phyloP scores from a whole-genome alignment of 179 eudicot genomes.

The Dionaea muscipula region DNA sequence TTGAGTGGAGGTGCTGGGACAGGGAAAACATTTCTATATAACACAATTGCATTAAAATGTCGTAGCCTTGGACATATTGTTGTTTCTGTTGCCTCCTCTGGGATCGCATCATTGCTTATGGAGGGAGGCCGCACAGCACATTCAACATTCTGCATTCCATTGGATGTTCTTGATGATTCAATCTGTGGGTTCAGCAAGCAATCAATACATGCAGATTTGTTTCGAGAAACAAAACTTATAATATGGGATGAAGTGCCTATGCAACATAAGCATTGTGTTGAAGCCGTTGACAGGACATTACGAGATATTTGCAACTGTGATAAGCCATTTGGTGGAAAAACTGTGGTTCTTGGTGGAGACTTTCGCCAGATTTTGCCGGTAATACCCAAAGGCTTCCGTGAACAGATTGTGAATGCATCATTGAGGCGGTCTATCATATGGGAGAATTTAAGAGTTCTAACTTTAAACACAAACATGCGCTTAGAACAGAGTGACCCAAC shows the following conservation, averaged over 20 bases:
- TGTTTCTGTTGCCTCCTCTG: conserved; percentile 2
- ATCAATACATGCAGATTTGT: background rate
- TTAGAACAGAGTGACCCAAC: too few species aligned
- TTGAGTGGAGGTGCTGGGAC: conserved; percentile 13
- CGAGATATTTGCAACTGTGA: too few species aligned
- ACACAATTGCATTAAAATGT: background rate
- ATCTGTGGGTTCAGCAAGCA: conserved; percentile 7
- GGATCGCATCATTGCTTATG: background rate
- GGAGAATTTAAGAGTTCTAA: too few species aligned
- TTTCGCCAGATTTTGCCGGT: too few species aligned
- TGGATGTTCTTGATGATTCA: background rate
- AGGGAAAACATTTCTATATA: conserved; percentile 8
- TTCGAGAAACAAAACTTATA: background rate
- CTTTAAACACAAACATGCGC: too few species aligned
- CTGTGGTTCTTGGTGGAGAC: too few species aligned
- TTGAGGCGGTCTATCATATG: too few species aligned
- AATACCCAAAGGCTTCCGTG: too few species aligned
- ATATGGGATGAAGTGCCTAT: conserved; percentile 19
- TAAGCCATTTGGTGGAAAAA: too few species aligned
- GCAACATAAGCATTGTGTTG: conserved; percentile 7
- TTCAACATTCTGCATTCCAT: conserved; percentile 6
- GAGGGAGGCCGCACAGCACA: conserved; percentile 7
- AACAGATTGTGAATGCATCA: too few species aligned
- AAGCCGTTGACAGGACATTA: background rate
- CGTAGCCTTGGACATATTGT: conserved; percentile 3